Evolutionary conservation across 805 yeast species (phyloP).

Genomic region (Cyberlindnera misumaiensis): DNA sequence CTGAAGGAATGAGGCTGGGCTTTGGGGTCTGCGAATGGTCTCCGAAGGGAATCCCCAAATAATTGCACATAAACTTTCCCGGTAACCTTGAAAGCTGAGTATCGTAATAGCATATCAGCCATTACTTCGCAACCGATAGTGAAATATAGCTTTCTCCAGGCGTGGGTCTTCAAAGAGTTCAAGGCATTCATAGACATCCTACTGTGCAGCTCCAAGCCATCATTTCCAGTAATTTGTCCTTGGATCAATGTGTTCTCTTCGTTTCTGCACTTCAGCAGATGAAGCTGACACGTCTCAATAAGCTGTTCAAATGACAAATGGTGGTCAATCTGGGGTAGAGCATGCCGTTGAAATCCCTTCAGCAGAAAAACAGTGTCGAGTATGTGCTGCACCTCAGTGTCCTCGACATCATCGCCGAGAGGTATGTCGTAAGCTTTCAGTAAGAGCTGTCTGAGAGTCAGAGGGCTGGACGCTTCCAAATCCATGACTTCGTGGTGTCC

Average conservation of each 20-base stretch:
- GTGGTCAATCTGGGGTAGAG: not conserved
- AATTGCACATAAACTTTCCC: slow-evolving; percentile 9
- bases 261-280: slow-evolving; percentile 22
- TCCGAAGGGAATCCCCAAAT: slow-evolving; percentile 11
- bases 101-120: slow-evolving; percentile 8
- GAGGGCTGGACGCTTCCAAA: not conserved
- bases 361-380: not conserved
- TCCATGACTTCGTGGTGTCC: not conserved
- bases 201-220: not conserved
- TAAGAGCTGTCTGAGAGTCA: not conserved
- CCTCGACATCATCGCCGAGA: not conserved
- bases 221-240: slow-evolving; percentile 18
- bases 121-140: slow-evolving; percentile 10
- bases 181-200: not conserved
- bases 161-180: slow-evolving; percentile 30
- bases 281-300: slow-evolving; percentile 35
- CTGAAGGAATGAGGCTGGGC: slow-evolving; percentile 1
- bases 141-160: slow-evolving; percentile 32
- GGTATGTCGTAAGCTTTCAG: not conserved
- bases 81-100: slow-evolving; percentile 5
- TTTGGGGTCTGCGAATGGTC: not conserved
- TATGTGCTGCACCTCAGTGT: not conserved
- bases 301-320: slow-evolving; percentile 25
- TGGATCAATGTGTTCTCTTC: slow-evolving; percentile 31
- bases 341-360: not conserved